Conservation (phyloP, 2,329 filamentous ascomycete genomes). For the Fusarium odoratissimum region DNA sequence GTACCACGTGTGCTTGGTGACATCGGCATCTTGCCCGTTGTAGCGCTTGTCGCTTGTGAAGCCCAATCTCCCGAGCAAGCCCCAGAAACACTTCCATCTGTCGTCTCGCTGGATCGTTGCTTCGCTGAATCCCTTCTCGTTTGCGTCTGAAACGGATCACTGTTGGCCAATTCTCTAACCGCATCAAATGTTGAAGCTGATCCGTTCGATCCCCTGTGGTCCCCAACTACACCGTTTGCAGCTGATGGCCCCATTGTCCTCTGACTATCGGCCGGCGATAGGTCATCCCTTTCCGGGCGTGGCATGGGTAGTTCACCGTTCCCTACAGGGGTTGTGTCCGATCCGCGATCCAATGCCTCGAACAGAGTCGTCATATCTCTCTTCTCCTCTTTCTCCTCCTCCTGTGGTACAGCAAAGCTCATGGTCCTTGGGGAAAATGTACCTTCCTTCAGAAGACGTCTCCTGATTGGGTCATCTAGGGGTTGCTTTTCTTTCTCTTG, state of each 20-base stretch:
- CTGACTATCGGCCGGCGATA: constrained; percentile 44
- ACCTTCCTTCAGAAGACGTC: constrained; percentile 53
- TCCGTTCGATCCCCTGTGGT: constrained; percentile 59
- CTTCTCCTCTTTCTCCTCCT: constrained; percentile 43
- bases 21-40: constrained; percentile 71
- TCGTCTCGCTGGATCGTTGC: constrained; percentile 71
- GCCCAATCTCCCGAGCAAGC: constrained; percentile 69
- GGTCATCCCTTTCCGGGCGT: constrained; percentile 41
- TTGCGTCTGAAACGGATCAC: constrained; percentile 60
- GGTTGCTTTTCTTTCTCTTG: constrained; percentile 66
- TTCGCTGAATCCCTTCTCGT: constrained; percentile 54
- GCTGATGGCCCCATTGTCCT: constrained; percentile 44
- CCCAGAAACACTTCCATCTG: constrained; percentile 68
- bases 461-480: constrained; percentile 53
- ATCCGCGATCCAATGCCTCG: constrained; percentile 33
- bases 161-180: constrained; percentile 60
- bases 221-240: constrained; percentile 37
- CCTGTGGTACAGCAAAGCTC: constrained; percentile 52
- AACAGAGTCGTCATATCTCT: constrained; percentile 33
- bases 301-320: constrained; percentile 40
- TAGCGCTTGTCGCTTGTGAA: constrained; percentile 71
- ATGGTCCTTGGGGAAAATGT: constrained; percentile 59
- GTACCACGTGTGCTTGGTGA: constrained; percentile 75
- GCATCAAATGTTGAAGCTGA: constrained; percentile 58
- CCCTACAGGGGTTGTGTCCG: constrained; percentile 38